These are phyloP conservation scores for Letharia columbiana DNA, from an alignment of 495 filamentous ascomycete genomes.

Conservation along the genomic window DNA sequence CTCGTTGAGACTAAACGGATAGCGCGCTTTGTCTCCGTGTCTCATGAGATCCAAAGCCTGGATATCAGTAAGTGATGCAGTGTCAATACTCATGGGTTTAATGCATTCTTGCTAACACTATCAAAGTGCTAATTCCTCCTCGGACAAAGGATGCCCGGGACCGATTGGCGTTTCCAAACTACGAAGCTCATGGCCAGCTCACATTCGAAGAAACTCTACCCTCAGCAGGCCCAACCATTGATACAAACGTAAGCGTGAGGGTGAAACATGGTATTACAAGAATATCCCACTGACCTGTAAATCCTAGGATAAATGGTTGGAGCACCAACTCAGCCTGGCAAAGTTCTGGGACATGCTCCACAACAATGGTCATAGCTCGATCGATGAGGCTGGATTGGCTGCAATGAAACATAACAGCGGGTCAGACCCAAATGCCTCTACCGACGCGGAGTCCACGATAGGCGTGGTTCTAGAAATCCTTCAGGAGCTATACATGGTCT, in stretches of 20 bases:
- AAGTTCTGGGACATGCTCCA: slow-evolving; percentile 12
- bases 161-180: slow-evolving; percentile 37
- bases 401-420: neutral
- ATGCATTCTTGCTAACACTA: neutral
- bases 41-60: slow-evolving; percentile 1
- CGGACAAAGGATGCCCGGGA: slow-evolving; percentile 22
- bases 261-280: neutral
- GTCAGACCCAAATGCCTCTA: slow-evolving; percentile 1
- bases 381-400: neutral
- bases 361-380: slow-evolving; percentile 4
- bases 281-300: neutral
- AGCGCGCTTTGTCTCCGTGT: slow-evolving; percentile 9
- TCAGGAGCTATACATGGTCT: neutral
- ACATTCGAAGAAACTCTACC: slow-evolving; percentile 37
- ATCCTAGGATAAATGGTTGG: slow-evolving; percentile 13
- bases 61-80: slow-evolving; percentile 1
- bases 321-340: slow-evolving; percentile 6
- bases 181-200: slow-evolving; percentile 34
- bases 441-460: slow-evolving; percentile 3
- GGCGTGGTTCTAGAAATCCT: neutral
- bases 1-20: slow-evolving; percentile 19
- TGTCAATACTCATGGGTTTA: neutral
- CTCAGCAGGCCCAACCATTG: neutral
- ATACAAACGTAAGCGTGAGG: slow-evolving; percentile 1
- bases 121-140: slow-evolving; percentile 12